phyloP scores from a whole-genome alignment of 2,329 filamentous ascomycete genomes.

The Curvularia spicifera region DNA sequence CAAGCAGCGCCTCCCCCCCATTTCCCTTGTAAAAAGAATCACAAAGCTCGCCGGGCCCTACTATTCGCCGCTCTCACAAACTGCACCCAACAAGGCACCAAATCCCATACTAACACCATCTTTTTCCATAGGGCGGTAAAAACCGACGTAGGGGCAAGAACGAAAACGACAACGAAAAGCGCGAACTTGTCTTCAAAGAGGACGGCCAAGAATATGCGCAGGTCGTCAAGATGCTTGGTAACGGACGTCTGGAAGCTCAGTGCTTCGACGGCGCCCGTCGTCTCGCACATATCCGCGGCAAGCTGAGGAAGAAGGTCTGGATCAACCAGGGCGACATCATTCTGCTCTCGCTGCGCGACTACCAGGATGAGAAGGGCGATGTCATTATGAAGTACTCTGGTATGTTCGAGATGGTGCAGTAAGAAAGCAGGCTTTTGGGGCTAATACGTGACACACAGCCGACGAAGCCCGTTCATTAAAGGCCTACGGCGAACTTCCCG shows the following conservation, averaged over 20 bases:
- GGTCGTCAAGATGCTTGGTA: conserved; percentile 94
- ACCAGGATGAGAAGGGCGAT: conserved; percentile 92
- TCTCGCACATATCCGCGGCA: conserved; percentile 86
- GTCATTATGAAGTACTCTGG: conserved; percentile 86
- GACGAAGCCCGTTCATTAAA: conserved; percentile 96
- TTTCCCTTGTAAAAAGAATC: background rate
- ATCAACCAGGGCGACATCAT: conserved; percentile 96
- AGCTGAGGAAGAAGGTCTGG: conserved; percentile 95
- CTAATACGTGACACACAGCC: conserved; percentile 72
- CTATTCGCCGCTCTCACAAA: background rate
- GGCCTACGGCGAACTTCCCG: conserved; percentile 95
- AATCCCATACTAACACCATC: conserved; percentile 23
- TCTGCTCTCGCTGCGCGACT: conserved; percentile 76
- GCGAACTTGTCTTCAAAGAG: conserved; percentile 98
- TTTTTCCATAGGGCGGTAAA: conserved; percentile 78
- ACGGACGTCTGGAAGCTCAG: conserved; percentile 88
- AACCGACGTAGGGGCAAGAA: conserved; percentile 98
- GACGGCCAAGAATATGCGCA: conserved; percentile 93
- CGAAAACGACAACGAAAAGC: conserved; percentile 95
- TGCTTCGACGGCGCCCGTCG: conserved; percentile 95
- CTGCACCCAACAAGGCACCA: background rate
- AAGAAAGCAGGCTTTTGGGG: conserved; percentile 62
- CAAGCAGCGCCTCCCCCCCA: background rate
- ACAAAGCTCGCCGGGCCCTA: background rate
- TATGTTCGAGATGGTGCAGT: conserved; percentile 14